Conservation (phyloP, 2,329 filamentous ascomycete species). For the Akanthomyces dipterigenus region DNA sequence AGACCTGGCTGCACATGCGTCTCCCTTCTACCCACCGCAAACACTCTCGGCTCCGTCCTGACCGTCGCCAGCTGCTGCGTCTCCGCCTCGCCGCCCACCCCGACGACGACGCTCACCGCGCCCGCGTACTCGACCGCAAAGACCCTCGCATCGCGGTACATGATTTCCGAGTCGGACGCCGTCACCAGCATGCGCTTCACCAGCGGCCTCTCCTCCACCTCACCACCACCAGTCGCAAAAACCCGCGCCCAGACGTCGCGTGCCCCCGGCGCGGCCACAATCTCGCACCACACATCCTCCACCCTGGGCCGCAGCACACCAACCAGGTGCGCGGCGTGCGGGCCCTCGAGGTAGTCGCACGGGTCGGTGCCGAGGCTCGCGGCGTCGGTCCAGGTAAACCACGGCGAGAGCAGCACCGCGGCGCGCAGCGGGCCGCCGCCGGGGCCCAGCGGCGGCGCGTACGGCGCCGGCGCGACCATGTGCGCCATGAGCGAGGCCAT, state of each 20-base stretch:
- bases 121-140: slow-evolving; percentile 2
- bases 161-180: slow-evolving; percentile 4
- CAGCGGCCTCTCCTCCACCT: not conserved
- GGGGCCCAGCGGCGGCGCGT: slow-evolving; percentile 9
- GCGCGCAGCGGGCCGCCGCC: slow-evolving; percentile 9
- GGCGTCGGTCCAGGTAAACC: slow-evolving; percentile 16
- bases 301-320: not conserved
- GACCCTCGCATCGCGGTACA: not conserved
- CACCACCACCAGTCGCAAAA: not conserved
- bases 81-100: not conserved
- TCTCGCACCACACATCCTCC: slow-evolving; percentile 10
- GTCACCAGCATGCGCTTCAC: slow-evolving; percentile 9
- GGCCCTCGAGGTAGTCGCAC: slow-evolving; percentile 16
- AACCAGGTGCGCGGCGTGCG: not conserved
- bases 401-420: slow-evolving; percentile 16
- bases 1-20: slow-evolving; percentile 11
- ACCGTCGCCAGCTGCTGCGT: not conserved
- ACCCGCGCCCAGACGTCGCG: slow-evolving; percentile 4
- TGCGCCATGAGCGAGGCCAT: slow-evolving; percentile 17
- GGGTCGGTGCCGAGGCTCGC: slow-evolving; percentile 13
- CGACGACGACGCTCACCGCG: not conserved
- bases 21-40: slow-evolving; percentile 8
- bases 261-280: slow-evolving; percentile 1
- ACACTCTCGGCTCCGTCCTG: not conserved
- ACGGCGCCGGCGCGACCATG: slow-evolving; percentile 15